These are phyloP conservation scores for Linum usitatissimum DNA, from an alignment of 345 rosid genomes.

Conservation along the genomic window DNA sequence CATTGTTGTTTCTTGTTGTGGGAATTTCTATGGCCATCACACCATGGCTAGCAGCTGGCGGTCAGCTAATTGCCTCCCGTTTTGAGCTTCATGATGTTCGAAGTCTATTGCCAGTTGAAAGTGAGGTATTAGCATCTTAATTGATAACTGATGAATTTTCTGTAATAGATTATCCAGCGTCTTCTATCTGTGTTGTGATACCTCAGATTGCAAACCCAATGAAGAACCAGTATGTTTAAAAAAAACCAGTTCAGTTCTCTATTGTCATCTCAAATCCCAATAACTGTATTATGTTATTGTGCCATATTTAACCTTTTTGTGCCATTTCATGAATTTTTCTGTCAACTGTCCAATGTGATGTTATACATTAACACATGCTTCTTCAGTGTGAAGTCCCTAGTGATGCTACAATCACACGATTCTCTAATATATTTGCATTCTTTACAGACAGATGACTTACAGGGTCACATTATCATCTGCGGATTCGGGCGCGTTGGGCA, in stretches of 20 bases:
- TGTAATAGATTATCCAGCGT: too few relatives aligned
- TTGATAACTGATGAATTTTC: neutral
- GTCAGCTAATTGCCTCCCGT: constrained; percentile 90
- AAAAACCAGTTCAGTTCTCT: too few relatives aligned
- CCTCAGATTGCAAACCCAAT: too few relatives aligned
- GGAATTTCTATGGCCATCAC: constrained; percentile 97
- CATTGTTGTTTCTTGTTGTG: constrained; percentile 89
- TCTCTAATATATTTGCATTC: constrained; percentile 12
- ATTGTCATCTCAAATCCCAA: too few relatives aligned
- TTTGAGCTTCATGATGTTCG: constrained; percentile 95
- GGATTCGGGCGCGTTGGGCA: constrained; percentile 98
- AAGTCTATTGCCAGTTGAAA: constrained; percentile 88
- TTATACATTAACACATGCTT: too few relatives aligned
- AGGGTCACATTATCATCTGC: constrained; percentile 88
- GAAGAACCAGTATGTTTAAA: too few relatives aligned
- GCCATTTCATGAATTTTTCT: too few relatives aligned
- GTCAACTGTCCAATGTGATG: too few relatives aligned
- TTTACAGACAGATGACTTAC: constrained; percentile 94
- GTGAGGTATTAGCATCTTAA: constrained; percentile 51
- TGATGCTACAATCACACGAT: neutral
- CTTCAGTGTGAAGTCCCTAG: too few relatives aligned
- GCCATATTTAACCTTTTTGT: too few relatives aligned
- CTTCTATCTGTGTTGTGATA: too few relatives aligned
- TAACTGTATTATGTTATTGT: too few relatives aligned
- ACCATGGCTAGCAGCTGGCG: constrained; percentile 98